These are phyloP conservation scores for Globisporangium carolinianum DNA, from an alignment of 352 stramenopile species.

Conservation along the genomic window DNA sequence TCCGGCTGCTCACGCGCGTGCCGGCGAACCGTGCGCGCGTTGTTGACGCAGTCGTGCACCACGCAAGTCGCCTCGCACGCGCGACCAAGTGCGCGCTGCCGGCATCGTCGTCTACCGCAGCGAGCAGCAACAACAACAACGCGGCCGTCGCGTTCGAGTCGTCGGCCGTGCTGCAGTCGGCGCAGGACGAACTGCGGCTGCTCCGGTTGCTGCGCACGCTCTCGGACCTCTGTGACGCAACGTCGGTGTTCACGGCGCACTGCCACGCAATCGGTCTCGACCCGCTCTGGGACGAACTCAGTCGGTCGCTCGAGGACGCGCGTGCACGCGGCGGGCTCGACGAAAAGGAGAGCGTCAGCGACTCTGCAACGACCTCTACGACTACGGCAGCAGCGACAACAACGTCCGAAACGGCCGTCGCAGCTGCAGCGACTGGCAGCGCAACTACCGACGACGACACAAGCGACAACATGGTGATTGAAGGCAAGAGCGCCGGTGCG, in stretches of 20 bases:
- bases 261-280: slow-evolving; percentile 66
- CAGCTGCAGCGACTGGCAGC: not conserved
- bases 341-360: slow-evolving; percentile 25
- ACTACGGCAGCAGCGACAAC: not conserved
- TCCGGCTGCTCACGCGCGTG: slow-evolving; percentile 75
- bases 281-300: slow-evolving; percentile 72
- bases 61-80: slow-evolving; percentile 42
- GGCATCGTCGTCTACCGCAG: not conserved
- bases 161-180: slow-evolving; percentile 67
- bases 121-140: not conserved
- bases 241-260: slow-evolving; percentile 59
- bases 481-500: slow-evolving; percentile 82
- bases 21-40: slow-evolving; percentile 49
- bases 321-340: slow-evolving; percentile 69
- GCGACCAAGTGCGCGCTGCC: slow-evolving; percentile 11
- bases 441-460: not conserved
- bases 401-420: not conserved
- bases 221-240: slow-evolving; percentile 75
- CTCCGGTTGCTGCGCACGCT: slow-evolving; percentile 95
- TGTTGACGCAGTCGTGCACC: slow-evolving; percentile 57
- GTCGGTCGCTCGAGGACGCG: slow-evolving; percentile 65
- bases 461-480: slow-evolving; percentile 70
- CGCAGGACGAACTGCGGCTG: slow-evolving; percentile 92
- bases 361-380: not conserved
- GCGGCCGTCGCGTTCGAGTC: slow-evolving; percentile 36